Evolutionary conservation across 148 eudicot genomes (phyloP), one percentile per base, ranked within the genome.

Genomic region (Rhododendron ovatum): DNA sequence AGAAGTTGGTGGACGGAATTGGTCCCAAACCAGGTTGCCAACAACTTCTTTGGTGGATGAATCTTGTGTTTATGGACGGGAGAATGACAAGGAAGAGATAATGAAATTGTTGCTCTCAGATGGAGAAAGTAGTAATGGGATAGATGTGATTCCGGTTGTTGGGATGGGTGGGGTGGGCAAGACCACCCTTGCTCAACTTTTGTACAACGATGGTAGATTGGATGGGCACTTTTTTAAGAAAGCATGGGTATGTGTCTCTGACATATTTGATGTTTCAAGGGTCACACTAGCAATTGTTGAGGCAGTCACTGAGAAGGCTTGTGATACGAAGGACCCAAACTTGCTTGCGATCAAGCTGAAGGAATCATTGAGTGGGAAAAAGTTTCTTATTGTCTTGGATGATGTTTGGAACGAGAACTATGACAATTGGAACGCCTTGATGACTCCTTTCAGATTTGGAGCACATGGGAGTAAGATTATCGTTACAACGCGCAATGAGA

Each of bases 181-280:
- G 45, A 43, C 45, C 45, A 43, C 45, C 45, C 45, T 43, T 43
- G 45, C 45, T 4, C 45, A 43, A 43, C 45, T 43, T 43, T 35
- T 51, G 82, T 86, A 82, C 57, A 75, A 82, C 13, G 82, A 83
- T 78, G 26, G 2, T 1, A 30, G 37, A 43, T 3, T 83, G 37
- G 24, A 45, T 24, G 50, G 3, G 3, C 24, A 51, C 13, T 87
- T 76, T 37, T 33, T 39, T 15, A 20, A 0, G 15, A 86, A 75
- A 55, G 26, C 73, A 33, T 86, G 88, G 88, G 50, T 82, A 24
- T 86, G 69, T 53, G 80, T 82, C 12, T 82, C 88, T 22, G 45
- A 37, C 3, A 17, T 39, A n/a, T 39, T 73, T 37, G 88, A 86
- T 22, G 57, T 67, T 48, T 26, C 28, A 13, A 69, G 41, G 20